Evolutionary conservation across 2,329 filamentous ascomycete genomes (phyloP), one percentile per base, ranked within the genome.

Genomic region (Fusarium mangiferae): DNA sequence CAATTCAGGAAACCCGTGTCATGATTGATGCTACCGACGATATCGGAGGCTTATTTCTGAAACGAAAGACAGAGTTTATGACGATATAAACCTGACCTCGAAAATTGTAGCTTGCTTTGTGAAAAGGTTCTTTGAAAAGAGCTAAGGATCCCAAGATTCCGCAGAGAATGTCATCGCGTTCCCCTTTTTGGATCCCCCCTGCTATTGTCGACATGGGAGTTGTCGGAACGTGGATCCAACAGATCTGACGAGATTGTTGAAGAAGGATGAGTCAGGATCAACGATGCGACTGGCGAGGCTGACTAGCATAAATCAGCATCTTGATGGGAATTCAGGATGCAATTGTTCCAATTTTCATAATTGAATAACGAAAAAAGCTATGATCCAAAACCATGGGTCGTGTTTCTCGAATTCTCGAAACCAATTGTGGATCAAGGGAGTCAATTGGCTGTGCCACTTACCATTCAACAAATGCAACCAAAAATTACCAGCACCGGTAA

Each of bases 141-240:
- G 60, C 56, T 49, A 44, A 28, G 59, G 41, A 62, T 51, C 49
- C n/a, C 36, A 55, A 57, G 44, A 41, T 28, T 42, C 45, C 45
- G 60, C 36, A 62, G 59, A 46, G 62, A 59, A 66, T 73, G 68
- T 70, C 58, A 63, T 63, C 73, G 69, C 66, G 71, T 72, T 74
- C 62, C 61, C 48, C 57, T 70, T 61, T 56, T 26, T 38, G 71
- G 56, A 36, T 52, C 30, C 48, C 63, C 60, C 42, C 30, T 70
- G 42, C 35, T 39, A 14, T 33, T n/a, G 30, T 54, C 39, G 46
- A 41, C 59, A 62, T 44, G 68, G n/a, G 51, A 62, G 39, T 52
- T 44, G 42, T 70, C 35, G 45, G 65, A 55, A 60, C 54, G 39
- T 65, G 51, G 33, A 44, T 45, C 38, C 20, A 45, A 39, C 11